A percentile compares a stretch with the other conserved stretches of the same genome.
These are phyloP conservation scores for Ceratobasidium sp. DNA, from an alignment of 1,284 basidiomycete species.

Conservation along the genomic window DNA sequence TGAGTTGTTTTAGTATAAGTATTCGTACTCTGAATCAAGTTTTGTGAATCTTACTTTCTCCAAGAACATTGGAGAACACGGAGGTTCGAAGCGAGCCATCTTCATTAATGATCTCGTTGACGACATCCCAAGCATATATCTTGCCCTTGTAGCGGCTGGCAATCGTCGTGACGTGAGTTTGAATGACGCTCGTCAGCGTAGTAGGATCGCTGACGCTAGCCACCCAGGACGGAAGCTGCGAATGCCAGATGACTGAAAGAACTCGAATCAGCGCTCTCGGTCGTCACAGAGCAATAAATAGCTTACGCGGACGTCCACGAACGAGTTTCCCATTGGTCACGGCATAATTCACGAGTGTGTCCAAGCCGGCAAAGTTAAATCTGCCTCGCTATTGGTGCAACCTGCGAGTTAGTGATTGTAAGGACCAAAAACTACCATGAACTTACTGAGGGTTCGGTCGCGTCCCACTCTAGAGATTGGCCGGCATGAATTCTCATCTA, in stretches of 20 bases:
- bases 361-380: constrained; percentile 18
- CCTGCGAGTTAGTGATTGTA: background rate
- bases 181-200: constrained; percentile 56
- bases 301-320: constrained; percentile 31
- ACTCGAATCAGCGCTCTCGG: background rate
- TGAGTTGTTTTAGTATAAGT: background rate
- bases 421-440: background rate
- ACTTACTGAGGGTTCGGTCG: constrained; percentile 38
- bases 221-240: constrained; percentile 65
- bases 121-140: constrained; percentile 63
- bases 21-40: no score
- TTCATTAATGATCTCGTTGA: constrained; percentile 54
- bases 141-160: constrained; percentile 62
- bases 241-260: constrained; percentile 63
- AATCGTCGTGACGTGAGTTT: constrained; percentile 61
- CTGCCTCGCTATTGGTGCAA: background rate
- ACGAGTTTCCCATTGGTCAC: constrained; percentile 23
- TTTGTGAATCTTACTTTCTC: no score
- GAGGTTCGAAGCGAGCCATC: no score
- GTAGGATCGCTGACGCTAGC: constrained; percentile 47
- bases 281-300: background rate
- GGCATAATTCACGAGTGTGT: constrained; percentile 31
- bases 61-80: no score
- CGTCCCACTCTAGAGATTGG: constrained; percentile 17
- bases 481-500: background rate